Conservation (phyloP, 2,329 filamentous ascomycete genomes). For the Gnomoniopsis sp. region DNA sequence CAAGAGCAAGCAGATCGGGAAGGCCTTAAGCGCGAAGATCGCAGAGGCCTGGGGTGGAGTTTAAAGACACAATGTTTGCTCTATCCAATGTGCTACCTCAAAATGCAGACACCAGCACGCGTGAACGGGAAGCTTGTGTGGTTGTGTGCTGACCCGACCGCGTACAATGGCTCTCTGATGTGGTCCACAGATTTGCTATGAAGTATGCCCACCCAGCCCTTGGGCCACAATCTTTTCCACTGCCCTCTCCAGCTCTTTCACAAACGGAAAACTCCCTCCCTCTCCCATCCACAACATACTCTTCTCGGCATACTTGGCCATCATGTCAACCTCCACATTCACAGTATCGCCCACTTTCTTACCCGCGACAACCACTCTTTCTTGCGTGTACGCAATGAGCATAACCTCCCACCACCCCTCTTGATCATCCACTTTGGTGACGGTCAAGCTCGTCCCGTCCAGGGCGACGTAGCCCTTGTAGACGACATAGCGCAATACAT, state of each 20-base stretch:
- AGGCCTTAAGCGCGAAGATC: constrained; percentile 63
- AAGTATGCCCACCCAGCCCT: constrained; percentile 41
- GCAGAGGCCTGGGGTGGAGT: constrained; percentile 67
- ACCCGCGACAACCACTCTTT: constrained; percentile 76
- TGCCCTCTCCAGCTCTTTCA: constrained; percentile 73
- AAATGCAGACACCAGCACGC: neutral
- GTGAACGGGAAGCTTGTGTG: neutral
- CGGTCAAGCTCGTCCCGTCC: constrained; percentile 90
- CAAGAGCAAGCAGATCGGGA: constrained; percentile 66
- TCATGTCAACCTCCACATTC: constrained; percentile 91
- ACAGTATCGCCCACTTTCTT: constrained; percentile 80
- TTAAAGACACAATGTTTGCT: constrained; percentile 23
- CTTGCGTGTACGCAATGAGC: constrained; percentile 95
- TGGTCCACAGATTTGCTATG: too few relatives aligned
- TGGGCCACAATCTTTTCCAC: constrained; percentile 73
- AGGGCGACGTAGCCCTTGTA: constrained; percentile 96
- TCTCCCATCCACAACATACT: constrained; percentile 75
- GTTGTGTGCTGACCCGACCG: neutral
- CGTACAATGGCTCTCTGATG: too few relatives aligned
- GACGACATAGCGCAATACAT: constrained; percentile 80
- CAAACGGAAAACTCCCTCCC: constrained; percentile 48
- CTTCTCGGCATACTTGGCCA: constrained; percentile 85
- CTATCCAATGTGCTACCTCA: neutral
- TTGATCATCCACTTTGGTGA: constrained; percentile 79
- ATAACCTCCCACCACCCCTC: constrained; percentile 92